phyloP scores from a whole-genome alignment of 2,329 filamentous ascomycete genomes.

The Macrophomina phaseolina region DNA sequence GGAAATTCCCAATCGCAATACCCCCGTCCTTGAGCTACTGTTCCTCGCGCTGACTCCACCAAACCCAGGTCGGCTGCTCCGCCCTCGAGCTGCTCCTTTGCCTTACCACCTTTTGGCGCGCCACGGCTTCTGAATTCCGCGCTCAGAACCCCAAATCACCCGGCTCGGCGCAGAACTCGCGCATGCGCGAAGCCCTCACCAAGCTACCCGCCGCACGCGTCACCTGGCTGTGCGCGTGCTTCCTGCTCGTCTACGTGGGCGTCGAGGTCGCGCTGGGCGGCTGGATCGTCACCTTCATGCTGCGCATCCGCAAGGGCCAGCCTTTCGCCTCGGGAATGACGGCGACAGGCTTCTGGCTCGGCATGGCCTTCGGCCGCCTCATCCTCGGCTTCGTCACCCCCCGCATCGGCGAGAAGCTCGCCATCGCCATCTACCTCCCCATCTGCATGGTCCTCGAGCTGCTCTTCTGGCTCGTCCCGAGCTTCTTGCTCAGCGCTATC shows the following conservation, averaged over 20 bases:
- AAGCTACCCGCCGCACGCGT: constrained; percentile 56
- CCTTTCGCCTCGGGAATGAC: constrained; percentile 76
- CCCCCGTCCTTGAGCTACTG: neutral
- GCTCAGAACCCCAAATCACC: constrained; percentile 52
- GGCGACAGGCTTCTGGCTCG: constrained; percentile 83
- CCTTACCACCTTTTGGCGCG: constrained; percentile 66
- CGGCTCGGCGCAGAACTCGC: constrained; percentile 43
- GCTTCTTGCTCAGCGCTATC: constrained; percentile 74
- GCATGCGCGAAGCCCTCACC: constrained; percentile 58
- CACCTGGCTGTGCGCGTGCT: constrained; percentile 75
- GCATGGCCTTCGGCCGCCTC: constrained; percentile 75
- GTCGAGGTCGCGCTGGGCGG: constrained; percentile 77
- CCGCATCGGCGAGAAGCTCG: constrained; percentile 70
- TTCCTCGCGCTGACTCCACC: neutral
- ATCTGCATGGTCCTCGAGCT: constrained; percentile 69
- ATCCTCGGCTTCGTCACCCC: constrained; percentile 78
- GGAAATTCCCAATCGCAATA: neutral
- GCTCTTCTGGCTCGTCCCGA: constrained; percentile 81
- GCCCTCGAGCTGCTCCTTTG: constrained; percentile 62
- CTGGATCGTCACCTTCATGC: constrained; percentile 88
- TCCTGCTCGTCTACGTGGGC: constrained; percentile 80
- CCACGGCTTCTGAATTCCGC: constrained; percentile 64
- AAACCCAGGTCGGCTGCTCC: constrained; percentile 57
- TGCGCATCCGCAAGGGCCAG: constrained; percentile 71
- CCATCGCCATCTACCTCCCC: constrained; percentile 66